phyloP scores from a whole-genome alignment of 345 rosid genomes.

The Alliaria petiolata region DNA sequence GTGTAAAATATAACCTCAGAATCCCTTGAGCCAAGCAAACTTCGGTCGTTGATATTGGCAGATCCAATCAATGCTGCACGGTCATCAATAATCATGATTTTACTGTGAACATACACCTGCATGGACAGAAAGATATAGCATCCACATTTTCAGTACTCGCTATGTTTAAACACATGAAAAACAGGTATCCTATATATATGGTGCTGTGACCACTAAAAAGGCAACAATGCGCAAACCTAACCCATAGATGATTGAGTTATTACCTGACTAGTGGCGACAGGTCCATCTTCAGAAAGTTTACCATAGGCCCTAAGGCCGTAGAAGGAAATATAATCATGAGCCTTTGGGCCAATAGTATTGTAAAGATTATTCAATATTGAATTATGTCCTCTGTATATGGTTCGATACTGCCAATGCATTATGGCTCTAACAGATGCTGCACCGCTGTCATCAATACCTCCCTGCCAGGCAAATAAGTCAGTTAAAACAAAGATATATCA shows the following conservation, averaged over 20 bases:
- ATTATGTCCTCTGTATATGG: conserved; percentile 87
- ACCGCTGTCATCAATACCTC: conserved; percentile 94
- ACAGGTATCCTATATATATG: neutral
- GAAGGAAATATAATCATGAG: conserved; percentile 84
- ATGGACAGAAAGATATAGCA: conserved; percentile 10
- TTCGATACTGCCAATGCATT: conserved; percentile 99
- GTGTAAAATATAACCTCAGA: conserved; percentile 69
- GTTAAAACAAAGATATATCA: neutral
- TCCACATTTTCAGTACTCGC: neutral
- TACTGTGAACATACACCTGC: conserved; percentile 97
- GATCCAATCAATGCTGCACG: conserved; percentile 71
- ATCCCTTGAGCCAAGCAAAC: conserved; percentile 97
- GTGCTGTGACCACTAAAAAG: conserved; percentile 1
- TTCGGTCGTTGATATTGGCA: conserved; percentile 92
- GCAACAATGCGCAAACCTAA: conserved; percentile 4
- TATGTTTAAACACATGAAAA: neutral
- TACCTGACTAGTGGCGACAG: conserved; percentile 94
- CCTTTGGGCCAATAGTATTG: conserved; percentile 68
- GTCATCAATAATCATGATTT: conserved; percentile 90
- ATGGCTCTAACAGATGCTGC: conserved; percentile 99
- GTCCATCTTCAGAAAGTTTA: conserved; percentile 79
- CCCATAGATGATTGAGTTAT: conserved; percentile 8
- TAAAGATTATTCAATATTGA: conserved; percentile 82
- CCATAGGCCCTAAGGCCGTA: conserved; percentile 91
- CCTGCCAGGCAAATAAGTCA: conserved; percentile 46